A percentile compares a stretch with the other conserved stretches of the same genome.
Evolutionary conservation across 2,329 filamentous ascomycete genomes (phyloP).

Genomic region (Rutstroemia sp.): DNA sequence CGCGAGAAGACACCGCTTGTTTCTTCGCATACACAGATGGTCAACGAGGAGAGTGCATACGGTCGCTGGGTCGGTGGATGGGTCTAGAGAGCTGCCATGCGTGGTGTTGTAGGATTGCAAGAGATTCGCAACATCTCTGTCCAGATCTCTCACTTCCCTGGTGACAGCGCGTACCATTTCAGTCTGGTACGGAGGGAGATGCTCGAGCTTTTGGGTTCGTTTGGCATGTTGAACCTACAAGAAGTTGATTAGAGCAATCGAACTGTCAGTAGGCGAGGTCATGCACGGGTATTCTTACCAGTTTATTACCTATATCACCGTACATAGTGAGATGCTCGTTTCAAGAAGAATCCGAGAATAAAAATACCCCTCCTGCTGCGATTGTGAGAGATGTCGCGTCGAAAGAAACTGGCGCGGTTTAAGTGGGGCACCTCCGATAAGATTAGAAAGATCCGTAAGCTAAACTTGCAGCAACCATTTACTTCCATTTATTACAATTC

Average conservation of each 20-base stretch:
- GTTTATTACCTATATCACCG: conserved; percentile 62
- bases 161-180: conserved; percentile 83
- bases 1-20: conserved; percentile 90
- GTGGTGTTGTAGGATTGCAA: conserved; percentile 65
- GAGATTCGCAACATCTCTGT: conserved; percentile 74
- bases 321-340: conserved; percentile 45
- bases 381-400: not conserved
- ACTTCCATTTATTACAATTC: not conserved
- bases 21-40: conserved; percentile 88
- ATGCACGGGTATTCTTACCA: conserved; percentile 37
- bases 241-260: conserved; percentile 1
- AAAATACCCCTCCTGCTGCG: not conserved
- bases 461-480: not conserved
- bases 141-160: conserved; percentile 86
- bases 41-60: conserved; percentile 88
- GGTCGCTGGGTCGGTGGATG: conserved; percentile 73
- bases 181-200: conserved; percentile 86
- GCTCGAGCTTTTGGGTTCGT: conserved; percentile 76
- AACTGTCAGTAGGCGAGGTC: too few species aligned
- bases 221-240: conserved; percentile 87
- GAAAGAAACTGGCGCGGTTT: not conserved
- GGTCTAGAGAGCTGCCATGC: conserved; percentile 65
- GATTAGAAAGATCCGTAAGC: not conserved
- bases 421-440: not conserved
- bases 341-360: too few species aligned